A percentile compares a stretch with the other conserved stretches of the same genome.
Evolutionary conservation across 2,329 filamentous ascomycete species (phyloP).

Genomic region (Cladosporium sp.): DNA sequence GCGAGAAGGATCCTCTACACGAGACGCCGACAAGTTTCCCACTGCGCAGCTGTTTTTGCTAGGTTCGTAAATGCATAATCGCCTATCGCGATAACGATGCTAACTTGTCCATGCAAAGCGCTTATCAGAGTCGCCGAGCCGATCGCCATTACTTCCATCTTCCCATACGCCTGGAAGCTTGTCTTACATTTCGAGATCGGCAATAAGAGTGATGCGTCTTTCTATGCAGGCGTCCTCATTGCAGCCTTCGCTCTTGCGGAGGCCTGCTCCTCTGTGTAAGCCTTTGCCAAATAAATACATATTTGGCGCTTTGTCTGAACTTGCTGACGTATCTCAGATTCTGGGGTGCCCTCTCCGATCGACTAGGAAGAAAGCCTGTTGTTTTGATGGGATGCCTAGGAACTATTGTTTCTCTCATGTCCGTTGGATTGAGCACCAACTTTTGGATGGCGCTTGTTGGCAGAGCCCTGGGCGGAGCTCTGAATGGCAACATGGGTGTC

Average conservation of each 20-base stretch:
- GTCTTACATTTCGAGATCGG: conserved; percentile 73
- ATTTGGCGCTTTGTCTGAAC: neutral
- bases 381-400: conserved; percentile 76
- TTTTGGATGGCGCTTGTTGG: conserved; percentile 79
- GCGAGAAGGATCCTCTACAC: conserved; percentile 47
- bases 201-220: conserved; percentile 70
- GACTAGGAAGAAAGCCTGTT: conserved; percentile 78
- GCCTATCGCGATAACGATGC: neutral
- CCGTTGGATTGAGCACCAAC: conserved; percentile 77
- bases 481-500: conserved; percentile 83
- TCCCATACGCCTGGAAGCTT: conserved; percentile 84
- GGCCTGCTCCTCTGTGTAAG: conserved; percentile 45
- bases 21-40: conserved; percentile 72
- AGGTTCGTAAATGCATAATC: conserved; percentile 52
- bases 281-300: neutral
- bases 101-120: conserved; percentile 48
- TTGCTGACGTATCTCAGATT: conserved; percentile 36
- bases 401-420: conserved; percentile 75
- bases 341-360: conserved; percentile 81
- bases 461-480: conserved; percentile 69
- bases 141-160: conserved; percentile 88
- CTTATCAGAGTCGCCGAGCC: conserved; percentile 91
- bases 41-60: conserved; percentile 77
- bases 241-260: conserved; percentile 81
- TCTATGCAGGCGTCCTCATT: conserved; percentile 83